Evolutionary conservation across 208 protist species (phyloP).

Genomic region (Leishmania braziliensis): DNA sequence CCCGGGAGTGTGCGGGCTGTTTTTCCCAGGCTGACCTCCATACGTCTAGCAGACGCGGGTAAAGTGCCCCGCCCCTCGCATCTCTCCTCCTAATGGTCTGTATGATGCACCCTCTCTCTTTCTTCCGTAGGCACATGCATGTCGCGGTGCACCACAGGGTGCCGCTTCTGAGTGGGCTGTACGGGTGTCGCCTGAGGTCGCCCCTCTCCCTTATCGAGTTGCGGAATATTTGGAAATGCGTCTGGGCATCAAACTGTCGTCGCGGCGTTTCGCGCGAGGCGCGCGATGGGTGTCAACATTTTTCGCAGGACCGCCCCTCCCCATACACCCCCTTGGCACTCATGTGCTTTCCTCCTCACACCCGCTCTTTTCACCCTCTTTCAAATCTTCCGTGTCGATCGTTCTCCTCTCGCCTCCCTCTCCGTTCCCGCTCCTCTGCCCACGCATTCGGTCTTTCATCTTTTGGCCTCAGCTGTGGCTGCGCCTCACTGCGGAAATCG

Average conservation of each 20-base stretch:
- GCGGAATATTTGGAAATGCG: background rate
- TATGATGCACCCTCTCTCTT: background rate
- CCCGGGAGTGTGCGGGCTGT: background rate
- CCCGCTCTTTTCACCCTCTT: background rate
- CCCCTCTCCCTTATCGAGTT: background rate
- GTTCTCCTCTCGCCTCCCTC: background rate
- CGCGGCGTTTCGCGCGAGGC: background rate
- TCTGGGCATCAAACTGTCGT: background rate
- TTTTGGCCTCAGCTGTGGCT: too few relatives aligned
- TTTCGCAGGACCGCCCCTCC: background rate
- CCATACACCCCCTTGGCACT: background rate
- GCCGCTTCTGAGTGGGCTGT: background rate
- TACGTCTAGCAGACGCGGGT: background rate
- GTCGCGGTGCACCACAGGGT: background rate
- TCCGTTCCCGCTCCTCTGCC: background rate
- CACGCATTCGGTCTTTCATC: too few relatives aligned
- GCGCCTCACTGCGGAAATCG: background rate
- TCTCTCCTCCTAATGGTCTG: background rate
- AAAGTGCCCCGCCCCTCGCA: background rate
- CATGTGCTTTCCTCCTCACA: background rate
- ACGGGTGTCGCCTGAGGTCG: background rate
- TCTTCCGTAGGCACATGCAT: background rate
- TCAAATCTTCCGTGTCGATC: background rate
- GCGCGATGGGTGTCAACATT: background rate
- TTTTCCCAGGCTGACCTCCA: background rate